A percentile compares a stretch with the other conserved stretches of the same genome.
These are phyloP conservation scores for Tetrahymena elliotti DNA, from an alignment of 73 alveolate genomes.

Conservation along the genomic window DNA sequence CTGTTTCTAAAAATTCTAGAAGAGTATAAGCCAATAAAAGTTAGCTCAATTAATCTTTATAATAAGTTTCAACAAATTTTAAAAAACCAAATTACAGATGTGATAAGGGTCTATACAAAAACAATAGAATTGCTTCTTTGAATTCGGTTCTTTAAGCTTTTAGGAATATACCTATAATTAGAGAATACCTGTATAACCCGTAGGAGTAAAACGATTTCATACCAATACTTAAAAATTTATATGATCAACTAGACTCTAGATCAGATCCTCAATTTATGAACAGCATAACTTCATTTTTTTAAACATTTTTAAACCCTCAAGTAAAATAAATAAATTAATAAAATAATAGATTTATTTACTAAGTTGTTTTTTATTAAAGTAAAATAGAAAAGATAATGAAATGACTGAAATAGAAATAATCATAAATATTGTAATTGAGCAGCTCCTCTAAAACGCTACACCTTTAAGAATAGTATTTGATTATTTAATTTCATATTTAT, in stretches of 20 bases:
- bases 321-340: not conserved
- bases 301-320: not conserved
- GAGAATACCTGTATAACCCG: not conserved
- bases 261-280: not conserved
- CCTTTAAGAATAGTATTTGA: not conserved
- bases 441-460: not conserved
- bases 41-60: not conserved
- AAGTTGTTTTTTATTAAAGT: not conserved
- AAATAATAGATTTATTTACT: not conserved
- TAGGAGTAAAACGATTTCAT: not conserved
- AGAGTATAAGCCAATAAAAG: not conserved
- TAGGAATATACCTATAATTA: not conserved
- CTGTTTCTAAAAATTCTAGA: not conserved
- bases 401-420: not conserved
- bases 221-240: not conserved
- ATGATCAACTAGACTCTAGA: not conserved
- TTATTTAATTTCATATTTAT: not conserved
- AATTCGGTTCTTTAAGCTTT: not conserved
- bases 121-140: not conserved
- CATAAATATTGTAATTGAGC: not conserved
- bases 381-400: not conserved
- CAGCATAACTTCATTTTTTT: not conserved
- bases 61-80: not conserved
- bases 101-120: not conserved
- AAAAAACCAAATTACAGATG: not conserved